These are phyloP conservation scores for Lablab purpureus DNA, from an alignment of 306 rosid genomes.

Conservation along the genomic window DNA sequence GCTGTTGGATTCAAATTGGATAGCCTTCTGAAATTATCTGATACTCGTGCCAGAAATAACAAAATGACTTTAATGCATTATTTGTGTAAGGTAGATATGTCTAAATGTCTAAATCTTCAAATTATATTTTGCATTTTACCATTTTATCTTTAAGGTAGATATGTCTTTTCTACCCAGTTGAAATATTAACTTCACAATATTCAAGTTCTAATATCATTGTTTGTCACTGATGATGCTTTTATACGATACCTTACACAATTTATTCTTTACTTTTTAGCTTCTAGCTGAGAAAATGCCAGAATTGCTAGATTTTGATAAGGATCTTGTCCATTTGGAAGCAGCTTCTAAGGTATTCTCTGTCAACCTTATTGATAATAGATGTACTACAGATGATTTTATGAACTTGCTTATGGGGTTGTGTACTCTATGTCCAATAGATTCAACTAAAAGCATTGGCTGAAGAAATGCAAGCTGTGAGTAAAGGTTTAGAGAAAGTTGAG, in stretches of 20 bases:
- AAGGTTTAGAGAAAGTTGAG: conserved; percentile 98
- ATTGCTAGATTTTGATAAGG: conserved; percentile 91
- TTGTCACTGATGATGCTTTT: conserved; percentile 32
- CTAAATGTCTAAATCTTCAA: conserved; percentile 39
- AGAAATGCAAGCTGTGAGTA: conserved; percentile 99
- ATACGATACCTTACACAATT: conserved; percentile 39
- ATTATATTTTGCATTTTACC: conserved; percentile 10
- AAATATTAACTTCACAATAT: conserved; percentile 27
- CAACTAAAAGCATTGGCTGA: conserved; percentile 97
- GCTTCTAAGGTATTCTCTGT: conserved; percentile 88
- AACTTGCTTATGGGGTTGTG: conserved; percentile 28
- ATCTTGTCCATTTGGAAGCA: conserved; percentile 90
- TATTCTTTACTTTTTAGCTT: conserved; percentile 62
- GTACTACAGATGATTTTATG: conserved; percentile 8
- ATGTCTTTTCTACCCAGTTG: conserved; percentile 8
- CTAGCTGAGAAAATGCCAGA: conserved; percentile 95
- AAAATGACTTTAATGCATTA: conserved; percentile 99
- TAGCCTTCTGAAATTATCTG: conserved; percentile 96
- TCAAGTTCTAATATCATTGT: conserved; percentile 1
- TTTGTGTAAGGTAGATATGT: conserved; percentile 84
- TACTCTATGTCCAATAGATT: conserved; percentile 60
- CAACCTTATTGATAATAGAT: conserved; percentile 26
- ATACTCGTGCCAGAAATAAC: conserved; percentile 98
- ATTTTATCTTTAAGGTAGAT: conserved; percentile 31
- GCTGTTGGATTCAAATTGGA: conserved; percentile 98